phyloP scores from a whole-genome alignment of 1,284 basidiomycete genomes.

The Rugosomyces carneus region DNA sequence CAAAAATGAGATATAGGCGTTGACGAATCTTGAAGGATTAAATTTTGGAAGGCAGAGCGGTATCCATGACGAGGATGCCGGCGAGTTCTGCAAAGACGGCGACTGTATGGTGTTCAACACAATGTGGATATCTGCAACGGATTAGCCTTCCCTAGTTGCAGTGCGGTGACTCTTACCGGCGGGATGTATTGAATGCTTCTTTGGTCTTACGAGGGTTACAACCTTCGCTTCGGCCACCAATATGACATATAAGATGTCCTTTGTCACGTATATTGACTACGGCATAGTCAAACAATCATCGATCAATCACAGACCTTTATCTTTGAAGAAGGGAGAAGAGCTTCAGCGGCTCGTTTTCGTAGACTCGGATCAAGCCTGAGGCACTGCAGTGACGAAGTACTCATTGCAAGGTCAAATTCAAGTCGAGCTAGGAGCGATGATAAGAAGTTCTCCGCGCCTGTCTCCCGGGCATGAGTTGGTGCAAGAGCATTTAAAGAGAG shows the following conservation, averaged over 20 bases:
- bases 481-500: constrained; percentile 3
- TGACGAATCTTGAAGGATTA: constrained; percentile 86
- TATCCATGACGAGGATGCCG: constrained; percentile 84
- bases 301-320: constrained; percentile 50
- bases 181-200: constrained; percentile 92
- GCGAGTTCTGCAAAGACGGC: constrained; percentile 61
- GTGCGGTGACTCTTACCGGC: constrained; percentile 50
- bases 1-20: constrained; percentile 83
- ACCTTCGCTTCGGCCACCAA: constrained; percentile 77
- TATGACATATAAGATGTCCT: constrained; percentile 91
- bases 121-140: constrained; percentile 75
- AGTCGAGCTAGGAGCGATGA: constrained; percentile 62
- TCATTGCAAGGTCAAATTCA: constrained; percentile 77
- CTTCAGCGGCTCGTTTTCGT: constrained; percentile 69
- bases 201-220: constrained; percentile 84
- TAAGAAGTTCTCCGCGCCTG: constrained; percentile 81
- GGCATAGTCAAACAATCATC: too few relatives aligned
- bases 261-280: not conserved
- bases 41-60: constrained; percentile 96
- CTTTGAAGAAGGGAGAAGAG: constrained; percentile 72
- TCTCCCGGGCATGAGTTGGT: not conserved
- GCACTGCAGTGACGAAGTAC: constrained; percentile 76
- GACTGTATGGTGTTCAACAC: constrained; percentile 77
- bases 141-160: not conserved
- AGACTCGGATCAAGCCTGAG: constrained; percentile 66